Percentiles rank a stretch among this genome's conserved stretches.
Evolutionary conservation across 2,329 filamentous ascomycete species (phyloP).

Genomic region (Fusarium napiforme): DNA sequence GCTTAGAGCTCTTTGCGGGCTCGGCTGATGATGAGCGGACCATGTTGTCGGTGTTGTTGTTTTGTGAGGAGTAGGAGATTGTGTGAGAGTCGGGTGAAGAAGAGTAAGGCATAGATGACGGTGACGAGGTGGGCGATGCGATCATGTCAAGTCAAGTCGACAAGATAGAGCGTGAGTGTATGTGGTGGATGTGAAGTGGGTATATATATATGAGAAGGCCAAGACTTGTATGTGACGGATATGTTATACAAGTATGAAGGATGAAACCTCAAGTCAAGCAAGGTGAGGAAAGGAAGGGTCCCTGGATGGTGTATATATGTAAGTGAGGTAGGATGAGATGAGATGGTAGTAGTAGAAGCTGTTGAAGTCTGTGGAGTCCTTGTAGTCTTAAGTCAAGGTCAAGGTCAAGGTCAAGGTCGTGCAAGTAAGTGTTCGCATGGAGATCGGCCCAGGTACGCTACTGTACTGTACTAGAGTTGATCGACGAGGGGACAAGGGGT

Average conservation of each 20-base stretch:
- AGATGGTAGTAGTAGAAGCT: constrained; percentile 19
- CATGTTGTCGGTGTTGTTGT: constrained; percentile 46
- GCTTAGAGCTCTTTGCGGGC: constrained; percentile 56
- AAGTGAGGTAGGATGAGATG: constrained; percentile 30
- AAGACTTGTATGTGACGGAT: constrained; percentile 21
- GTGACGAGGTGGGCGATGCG: constrained; percentile 16
- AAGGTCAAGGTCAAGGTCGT: constrained; percentile 17
- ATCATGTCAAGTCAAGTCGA: constrained; percentile 36
- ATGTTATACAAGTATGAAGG: constrained; percentile 22
- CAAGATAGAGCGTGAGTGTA: not conserved
- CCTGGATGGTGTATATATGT: constrained; percentile 38
- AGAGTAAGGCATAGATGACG: constrained; percentile 26
- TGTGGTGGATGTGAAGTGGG: constrained; percentile 16
- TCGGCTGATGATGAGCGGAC: constrained; percentile 57
- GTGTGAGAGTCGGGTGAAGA: constrained; percentile 16
- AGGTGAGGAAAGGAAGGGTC: constrained; percentile 3
- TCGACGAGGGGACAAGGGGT: constrained; percentile 39
- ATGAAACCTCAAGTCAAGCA: not conserved
- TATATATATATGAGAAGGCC: constrained; percentile 24
- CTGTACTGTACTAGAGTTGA: constrained; percentile 40
- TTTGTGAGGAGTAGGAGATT: constrained; percentile 3
- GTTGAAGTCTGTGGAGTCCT: constrained; percentile 40
- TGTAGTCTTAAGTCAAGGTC: constrained; percentile 30
- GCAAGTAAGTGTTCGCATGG: constrained; percentile 45
- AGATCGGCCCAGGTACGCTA: constrained; percentile 40